Evolutionary conservation across 192 early-diverging fungal species (phyloP).

Genomic region (Backusella liffmaniae): DNA sequence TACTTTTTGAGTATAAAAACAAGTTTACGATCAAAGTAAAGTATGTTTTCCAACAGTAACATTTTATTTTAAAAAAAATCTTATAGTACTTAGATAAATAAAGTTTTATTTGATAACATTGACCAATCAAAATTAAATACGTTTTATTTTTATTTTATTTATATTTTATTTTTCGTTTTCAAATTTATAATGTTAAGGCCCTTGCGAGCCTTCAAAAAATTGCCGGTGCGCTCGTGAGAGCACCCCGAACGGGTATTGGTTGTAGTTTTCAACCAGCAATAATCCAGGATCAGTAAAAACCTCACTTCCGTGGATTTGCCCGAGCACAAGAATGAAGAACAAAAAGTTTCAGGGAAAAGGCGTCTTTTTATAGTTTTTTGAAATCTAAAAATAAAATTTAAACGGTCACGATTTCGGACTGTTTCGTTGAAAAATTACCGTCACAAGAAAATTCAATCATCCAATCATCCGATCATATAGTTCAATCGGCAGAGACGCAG

Average conservation of each 20-base stretch:
- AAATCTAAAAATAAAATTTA: not conserved
- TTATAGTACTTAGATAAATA: too few species aligned
- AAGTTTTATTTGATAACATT: too few species aligned
- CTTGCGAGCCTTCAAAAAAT: slow-evolving; percentile 30
- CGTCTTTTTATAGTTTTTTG: slow-evolving; percentile 22
- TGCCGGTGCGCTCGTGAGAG: slow-evolving; percentile 24
- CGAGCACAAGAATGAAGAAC: slow-evolving; percentile 38
- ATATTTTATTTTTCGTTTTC: not conserved
- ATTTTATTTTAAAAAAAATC: too few species aligned
- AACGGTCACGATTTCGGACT: not conserved
- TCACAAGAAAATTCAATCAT: not conserved
- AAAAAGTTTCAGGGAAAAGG: not conserved
- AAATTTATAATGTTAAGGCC: slow-evolving; percentile 9
- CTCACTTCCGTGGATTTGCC: slow-evolving; percentile 41
- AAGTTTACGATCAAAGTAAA: too few species aligned
- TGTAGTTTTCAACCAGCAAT: slow-evolving; percentile 46
- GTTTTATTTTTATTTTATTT: slow-evolving; percentile 13
- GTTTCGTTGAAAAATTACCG: not conserved
- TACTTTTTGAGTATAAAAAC: too few species aligned
- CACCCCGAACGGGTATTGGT: slow-evolving; percentile 32
- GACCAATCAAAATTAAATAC: not conserved
- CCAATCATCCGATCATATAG: not conserved
- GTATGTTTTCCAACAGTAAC: too few species aligned
- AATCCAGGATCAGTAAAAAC: slow-evolving; percentile 41
- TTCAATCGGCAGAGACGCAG: not conserved